Base-by-base conservation (phyloP, 2,329 filamentous ascomycete species). In the Pseudonectria foliicola region DNA sequence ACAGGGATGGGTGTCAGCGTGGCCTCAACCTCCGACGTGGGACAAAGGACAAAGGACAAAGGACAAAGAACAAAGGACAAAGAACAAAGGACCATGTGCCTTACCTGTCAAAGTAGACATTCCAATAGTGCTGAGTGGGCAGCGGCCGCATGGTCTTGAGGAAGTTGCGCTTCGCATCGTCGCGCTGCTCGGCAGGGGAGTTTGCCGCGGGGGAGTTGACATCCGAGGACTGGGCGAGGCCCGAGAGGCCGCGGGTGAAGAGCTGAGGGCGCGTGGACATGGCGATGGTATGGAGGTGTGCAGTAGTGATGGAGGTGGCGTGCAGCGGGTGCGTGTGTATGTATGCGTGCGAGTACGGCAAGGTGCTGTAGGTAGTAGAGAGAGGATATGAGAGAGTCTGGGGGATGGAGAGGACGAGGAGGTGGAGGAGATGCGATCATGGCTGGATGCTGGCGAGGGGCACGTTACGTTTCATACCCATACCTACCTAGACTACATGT, bases 141-240 rank as follows among this genome's bases (percentile, higher is more conserved):
- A 88, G 68, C 33, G 82, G 73, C 35, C 86, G 71, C 69, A 77
- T 80, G 18, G 79, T 73, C 61, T 85, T 80, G 49, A 86, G 71
- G 60, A 89, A 84, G 67, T 88, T 88, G 66, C 83, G 79, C 77
- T 88, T 88, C 37, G 83, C 83, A 61, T 82, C 79, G 60, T 85
- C 82, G 52, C 84, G 80, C 60, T 79, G 73, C 53, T 80, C 77
- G 36, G 84, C 82, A 16, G 84, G 82, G 8, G 83, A 85, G 45
- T 75, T 76, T 31, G 73, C 77, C 35, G 84, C 82, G 18, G 84
- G 82, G 8, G 83, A 85, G 45, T 75, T 76, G 31, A 73, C 63
- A 43, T 75, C 70, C 47, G 71, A 68, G 57, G 70, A 68, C 55
- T 80, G 71, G 38, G 75, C 73, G 39, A 81, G 70, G 38, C 68